Percentiles rank a stretch among this genome's conserved stretches.
These are phyloP conservation scores for Cylindrotheca fusiformis DNA, from an alignment of 108 stramenopile genomes.

Conservation along the genomic window DNA sequence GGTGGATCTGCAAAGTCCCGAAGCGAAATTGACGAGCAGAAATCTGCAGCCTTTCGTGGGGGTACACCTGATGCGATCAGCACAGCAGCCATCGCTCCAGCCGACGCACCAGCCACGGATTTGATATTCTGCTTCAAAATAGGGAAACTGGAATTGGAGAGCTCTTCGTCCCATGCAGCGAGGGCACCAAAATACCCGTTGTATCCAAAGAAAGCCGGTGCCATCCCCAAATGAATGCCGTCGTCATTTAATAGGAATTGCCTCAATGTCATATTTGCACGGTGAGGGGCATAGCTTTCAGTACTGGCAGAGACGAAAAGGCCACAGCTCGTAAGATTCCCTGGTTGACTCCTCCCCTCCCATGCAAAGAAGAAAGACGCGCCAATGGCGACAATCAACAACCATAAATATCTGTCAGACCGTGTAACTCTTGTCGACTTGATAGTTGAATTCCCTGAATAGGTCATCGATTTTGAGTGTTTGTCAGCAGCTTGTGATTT, in stretches of 20 bases:
- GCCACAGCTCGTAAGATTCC: too few relatives aligned
- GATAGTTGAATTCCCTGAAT: too few relatives aligned
- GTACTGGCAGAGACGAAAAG: too few relatives aligned
- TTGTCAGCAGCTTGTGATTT: too few relatives aligned
- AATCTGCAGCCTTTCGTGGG: constrained; percentile 53
- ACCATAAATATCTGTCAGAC: too few relatives aligned
- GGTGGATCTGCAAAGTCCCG: constrained; percentile 58
- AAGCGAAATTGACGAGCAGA: constrained; percentile 46
- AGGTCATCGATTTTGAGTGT: too few relatives aligned
- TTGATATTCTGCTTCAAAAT: constrained; percentile 14
- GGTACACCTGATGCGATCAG: constrained; percentile 63
- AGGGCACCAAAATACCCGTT: constrained; percentile 79
- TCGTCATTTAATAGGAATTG: constrained; percentile 49
- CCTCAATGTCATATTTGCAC: constrained; percentile 42
- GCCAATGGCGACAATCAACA: too few relatives aligned
- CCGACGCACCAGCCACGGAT: constrained; percentile 72
- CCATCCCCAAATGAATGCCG: constrained; percentile 73
- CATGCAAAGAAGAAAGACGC: too few relatives aligned
- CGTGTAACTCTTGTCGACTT: too few relatives aligned
- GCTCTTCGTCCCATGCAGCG: constrained; percentile 53
- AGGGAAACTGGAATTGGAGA: constrained; percentile 11
- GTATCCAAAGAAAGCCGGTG: constrained; percentile 83
- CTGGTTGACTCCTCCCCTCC: too few relatives aligned
- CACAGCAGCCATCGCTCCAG: constrained; percentile 84
- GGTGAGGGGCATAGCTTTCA: too few relatives aligned